phyloP scores from a whole-genome alignment of 805 yeast species.

The Komagataella pseudopastoris region DNA sequence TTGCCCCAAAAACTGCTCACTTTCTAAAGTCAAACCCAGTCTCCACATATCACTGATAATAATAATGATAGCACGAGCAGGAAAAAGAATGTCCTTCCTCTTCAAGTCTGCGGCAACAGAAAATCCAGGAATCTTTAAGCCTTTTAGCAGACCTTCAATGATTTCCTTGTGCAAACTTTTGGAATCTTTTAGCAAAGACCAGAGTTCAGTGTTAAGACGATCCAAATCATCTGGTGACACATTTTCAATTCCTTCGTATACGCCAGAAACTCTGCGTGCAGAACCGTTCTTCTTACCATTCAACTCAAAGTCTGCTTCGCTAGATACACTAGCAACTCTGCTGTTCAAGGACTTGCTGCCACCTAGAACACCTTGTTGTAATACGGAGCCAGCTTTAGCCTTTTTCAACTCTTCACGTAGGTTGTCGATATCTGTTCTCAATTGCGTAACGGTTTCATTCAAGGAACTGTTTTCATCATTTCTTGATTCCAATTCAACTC shows the following conservation, averaged over 20 bases:
- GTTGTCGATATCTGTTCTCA: slow-evolving; percentile 26
- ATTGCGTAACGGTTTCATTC: slow-evolving; percentile 43
- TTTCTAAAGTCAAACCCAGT: slow-evolving; percentile 81
- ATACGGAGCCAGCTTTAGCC: slow-evolving; percentile 10
- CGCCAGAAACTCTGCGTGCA: not conserved
- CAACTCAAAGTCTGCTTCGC: slow-evolving; percentile 9
- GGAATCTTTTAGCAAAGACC: slow-evolving; percentile 57
- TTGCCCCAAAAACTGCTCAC: slow-evolving; percentile 83
- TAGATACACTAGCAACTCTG: slow-evolving; percentile 8
- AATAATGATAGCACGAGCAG: slow-evolving; percentile 87
- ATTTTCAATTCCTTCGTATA: slow-evolving; percentile 6
- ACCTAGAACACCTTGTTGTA: not conserved
- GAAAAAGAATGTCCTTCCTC: slow-evolving; percentile 86
- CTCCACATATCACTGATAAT: slow-evolving; percentile 97
- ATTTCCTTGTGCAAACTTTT: slow-evolving; percentile 68
- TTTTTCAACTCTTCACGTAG: slow-evolving; percentile 15
- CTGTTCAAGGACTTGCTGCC: not conserved
- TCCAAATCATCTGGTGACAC: slow-evolving; percentile 27
- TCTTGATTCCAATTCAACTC: slow-evolving; percentile 40
- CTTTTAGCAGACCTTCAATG: slow-evolving; percentile 74
- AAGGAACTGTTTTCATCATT: slow-evolving; percentile 55
- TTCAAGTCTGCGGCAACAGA: slow-evolving; percentile 74
- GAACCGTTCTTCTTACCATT: not conserved
- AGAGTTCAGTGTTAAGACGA: slow-evolving; percentile 65
- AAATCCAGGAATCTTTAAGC: slow-evolving; percentile 74